Conservation (phyloP, 305 asterid genomes). For the Fraxinus latifolia region DNA sequence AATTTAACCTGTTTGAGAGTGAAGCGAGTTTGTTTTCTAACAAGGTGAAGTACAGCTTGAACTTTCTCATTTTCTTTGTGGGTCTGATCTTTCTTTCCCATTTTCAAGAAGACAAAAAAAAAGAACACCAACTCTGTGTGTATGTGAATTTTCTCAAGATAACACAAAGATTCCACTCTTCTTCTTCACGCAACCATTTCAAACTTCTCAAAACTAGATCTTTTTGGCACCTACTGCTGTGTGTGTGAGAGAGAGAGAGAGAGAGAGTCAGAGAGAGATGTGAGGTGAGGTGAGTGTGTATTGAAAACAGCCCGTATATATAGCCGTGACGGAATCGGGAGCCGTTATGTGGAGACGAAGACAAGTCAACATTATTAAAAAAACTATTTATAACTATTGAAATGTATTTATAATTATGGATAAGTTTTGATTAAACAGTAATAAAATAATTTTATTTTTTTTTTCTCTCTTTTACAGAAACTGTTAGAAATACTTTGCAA, state of each 20-base stretch:
- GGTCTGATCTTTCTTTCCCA: conserved; percentile 71
- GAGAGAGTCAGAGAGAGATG: conserved; percentile 19
- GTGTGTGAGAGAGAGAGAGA: conserved; percentile 14
- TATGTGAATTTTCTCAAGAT: conserved; percentile 25
- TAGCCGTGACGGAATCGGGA: conserved; percentile 46
- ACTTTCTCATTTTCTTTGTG: conserved; percentile 58
- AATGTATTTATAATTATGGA: neutral
- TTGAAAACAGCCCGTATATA: conserved; percentile 41
- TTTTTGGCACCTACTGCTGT: conserved; percentile 7
- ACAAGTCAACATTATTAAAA: conserved; percentile 1
- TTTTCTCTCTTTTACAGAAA: neutral
- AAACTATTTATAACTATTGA: neutral
- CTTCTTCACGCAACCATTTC: conserved; percentile 66
- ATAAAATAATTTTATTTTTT: no score
- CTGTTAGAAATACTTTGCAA: neutral
- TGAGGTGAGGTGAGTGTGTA: conserved; percentile 12
- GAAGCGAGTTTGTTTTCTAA: conserved; percentile 73
- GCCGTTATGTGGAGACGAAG: conserved; percentile 32
- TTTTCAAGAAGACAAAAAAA: conserved; percentile 19
- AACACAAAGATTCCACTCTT: conserved; percentile 58
- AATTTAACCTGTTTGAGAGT: conserved; percentile 64
- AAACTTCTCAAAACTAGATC: conserved; percentile 24
- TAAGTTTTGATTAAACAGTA: neutral
- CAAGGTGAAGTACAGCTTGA: conserved; percentile 59
- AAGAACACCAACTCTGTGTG: neutral